phyloP scores from a whole-genome alignment of 768 basidiomycete genomes.

The Leccinum disarticulatum region DNA sequence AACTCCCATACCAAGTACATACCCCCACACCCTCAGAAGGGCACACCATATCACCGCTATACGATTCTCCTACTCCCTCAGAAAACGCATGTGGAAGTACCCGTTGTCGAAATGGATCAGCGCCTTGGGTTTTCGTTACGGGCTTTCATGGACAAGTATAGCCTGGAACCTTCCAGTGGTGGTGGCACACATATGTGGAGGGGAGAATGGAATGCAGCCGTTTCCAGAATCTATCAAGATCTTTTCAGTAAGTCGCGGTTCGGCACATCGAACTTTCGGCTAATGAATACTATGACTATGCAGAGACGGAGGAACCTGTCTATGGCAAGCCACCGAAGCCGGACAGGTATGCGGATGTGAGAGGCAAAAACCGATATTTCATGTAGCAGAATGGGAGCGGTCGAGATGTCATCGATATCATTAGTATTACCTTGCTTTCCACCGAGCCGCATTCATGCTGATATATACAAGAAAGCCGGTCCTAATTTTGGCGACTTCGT shows the following conservation, averaged over 20 bases:
- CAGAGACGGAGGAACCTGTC: slow-evolving; percentile 24
- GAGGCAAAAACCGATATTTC: slow-evolving; percentile 32
- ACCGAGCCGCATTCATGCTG: neutral
- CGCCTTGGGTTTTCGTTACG: slow-evolving; percentile 68
- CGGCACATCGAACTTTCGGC: neutral
- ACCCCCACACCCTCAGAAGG: slow-evolving; percentile 89
- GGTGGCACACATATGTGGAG: slow-evolving; percentile 86
- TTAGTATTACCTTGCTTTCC: neutral
- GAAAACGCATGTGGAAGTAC: slow-evolving; percentile 45
- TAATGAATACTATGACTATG: neutral
- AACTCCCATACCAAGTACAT: slow-evolving; percentile 72
- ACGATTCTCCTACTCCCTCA: slow-evolving; percentile 75
- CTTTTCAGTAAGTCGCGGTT: slow-evolving; percentile 57
- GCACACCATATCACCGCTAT: slow-evolving; percentile 91
- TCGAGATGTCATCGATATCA: neutral
- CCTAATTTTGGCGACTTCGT: no score
- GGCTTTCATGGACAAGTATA: slow-evolving; percentile 55
- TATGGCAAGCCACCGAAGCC: slow-evolving; percentile 31
- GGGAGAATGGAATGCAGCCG: slow-evolving; percentile 67
- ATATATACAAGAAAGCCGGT: no score
- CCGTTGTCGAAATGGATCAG: slow-evolving; percentile 42
- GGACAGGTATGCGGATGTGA: slow-evolving; percentile 30
- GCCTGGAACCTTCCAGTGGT: slow-evolving; percentile 51
- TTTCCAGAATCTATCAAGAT: slow-evolving; percentile 63
- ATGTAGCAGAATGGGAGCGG: slow-evolving; percentile 7